A percentile compares a stretch with the other conserved stretches of the same genome.
Evolutionary conservation across 2,329 filamentous ascomycete species (phyloP).

Genomic region (Ophiosphaerella narmari): DNA sequence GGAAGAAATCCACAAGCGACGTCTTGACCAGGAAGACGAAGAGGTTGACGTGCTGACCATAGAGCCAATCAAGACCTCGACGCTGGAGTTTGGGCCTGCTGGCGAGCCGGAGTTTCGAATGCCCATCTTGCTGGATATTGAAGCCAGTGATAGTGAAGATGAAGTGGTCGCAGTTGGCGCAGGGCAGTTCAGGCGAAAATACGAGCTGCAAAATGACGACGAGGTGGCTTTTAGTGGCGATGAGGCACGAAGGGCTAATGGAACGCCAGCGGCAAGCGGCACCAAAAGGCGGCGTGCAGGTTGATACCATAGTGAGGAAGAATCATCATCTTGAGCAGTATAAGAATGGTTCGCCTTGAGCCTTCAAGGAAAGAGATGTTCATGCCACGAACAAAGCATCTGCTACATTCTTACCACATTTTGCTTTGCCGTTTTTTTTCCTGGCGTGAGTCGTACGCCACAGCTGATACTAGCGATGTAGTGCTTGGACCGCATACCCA

Average conservation of each 20-base stretch:
- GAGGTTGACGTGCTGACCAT: conserved; percentile 86
- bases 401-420: too few relatives aligned
- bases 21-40: conserved; percentile 90
- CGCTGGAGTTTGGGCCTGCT: conserved; percentile 53
- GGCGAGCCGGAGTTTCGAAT: conserved; percentile 72
- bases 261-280: conserved; percentile 35
- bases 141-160: conserved; percentile 94
- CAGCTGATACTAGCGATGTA: too few relatives aligned
- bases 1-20: conserved; percentile 89
- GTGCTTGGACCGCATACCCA: too few relatives aligned
- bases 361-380: too few relatives aligned
- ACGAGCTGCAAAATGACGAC: conserved; percentile 69
- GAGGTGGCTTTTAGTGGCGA: conserved; percentile 49
- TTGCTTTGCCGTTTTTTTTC: too few relatives aligned
- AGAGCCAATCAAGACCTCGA: conserved; percentile 62
- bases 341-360: too few relatives aligned
- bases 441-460: too few relatives aligned
- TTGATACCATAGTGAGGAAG: too few relatives aligned
- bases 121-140: conserved; percentile 90
- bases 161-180: conserved; percentile 71
- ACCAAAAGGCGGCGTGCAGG: conserved; percentile 39
- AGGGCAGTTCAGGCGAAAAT: conserved; percentile 87
- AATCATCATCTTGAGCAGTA: too few relatives aligned
- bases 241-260: conserved; percentile 40
- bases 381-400: too few relatives aligned